Percentiles rank a stretch among this genome's conserved stretches.
phyloP scores from a whole-genome alignment of 2,329 filamentous ascomycete genomes.

The Colletotrichum australisinense region DNA sequence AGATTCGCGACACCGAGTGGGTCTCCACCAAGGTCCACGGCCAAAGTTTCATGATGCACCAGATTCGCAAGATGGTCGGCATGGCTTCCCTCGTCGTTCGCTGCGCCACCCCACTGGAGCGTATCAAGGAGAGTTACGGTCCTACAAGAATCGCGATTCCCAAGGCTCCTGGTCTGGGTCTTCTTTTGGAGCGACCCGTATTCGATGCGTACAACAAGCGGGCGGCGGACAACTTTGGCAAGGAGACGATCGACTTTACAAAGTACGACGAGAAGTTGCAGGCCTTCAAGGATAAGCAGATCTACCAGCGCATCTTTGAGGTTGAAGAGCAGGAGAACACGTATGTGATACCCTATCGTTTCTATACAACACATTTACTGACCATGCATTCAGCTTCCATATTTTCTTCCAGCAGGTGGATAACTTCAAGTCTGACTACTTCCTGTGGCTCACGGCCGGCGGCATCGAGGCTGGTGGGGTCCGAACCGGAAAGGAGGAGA shows the following conservation, averaged over 20 bases:
- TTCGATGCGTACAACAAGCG: constrained; percentile 90
- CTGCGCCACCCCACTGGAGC: constrained; percentile 79
- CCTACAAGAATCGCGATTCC: constrained; percentile 84
- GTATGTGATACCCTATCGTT: constrained; percentile 63
- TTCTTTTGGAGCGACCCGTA: constrained; percentile 90
- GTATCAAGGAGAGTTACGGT: constrained; percentile 81
- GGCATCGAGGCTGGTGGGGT: constrained; percentile 72
- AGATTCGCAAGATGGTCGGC: constrained; percentile 99
- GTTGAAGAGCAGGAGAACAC: constrained; percentile 89
- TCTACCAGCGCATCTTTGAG: constrained; percentile 91
- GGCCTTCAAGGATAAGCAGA: constrained; percentile 91
- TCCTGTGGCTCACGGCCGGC: constrained; percentile 79
- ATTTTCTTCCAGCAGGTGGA: constrained; percentile 85
- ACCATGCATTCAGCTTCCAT: constrained; percentile 69
- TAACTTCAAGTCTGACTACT: constrained; percentile 77
- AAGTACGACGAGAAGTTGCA: constrained; percentile 83
- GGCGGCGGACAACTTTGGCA: constrained; percentile 70
- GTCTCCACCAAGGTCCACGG: constrained; percentile 95
- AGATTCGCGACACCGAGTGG: constrained; percentile 95
- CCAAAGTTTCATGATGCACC: constrained; percentile 99
- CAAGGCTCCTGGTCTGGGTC: constrained; percentile 89
- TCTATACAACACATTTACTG: constrained; percentile 18
- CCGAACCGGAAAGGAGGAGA: constrained; percentile 53
- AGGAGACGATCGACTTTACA: constrained; percentile 80
- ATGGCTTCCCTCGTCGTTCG: constrained; percentile 89